A percentile compares a stretch with the other conserved stretches of the same genome.
Evolutionary conservation across 2,329 filamentous ascomycete genomes (phyloP).

Genomic region (Sordariomycetes sp.): DNA sequence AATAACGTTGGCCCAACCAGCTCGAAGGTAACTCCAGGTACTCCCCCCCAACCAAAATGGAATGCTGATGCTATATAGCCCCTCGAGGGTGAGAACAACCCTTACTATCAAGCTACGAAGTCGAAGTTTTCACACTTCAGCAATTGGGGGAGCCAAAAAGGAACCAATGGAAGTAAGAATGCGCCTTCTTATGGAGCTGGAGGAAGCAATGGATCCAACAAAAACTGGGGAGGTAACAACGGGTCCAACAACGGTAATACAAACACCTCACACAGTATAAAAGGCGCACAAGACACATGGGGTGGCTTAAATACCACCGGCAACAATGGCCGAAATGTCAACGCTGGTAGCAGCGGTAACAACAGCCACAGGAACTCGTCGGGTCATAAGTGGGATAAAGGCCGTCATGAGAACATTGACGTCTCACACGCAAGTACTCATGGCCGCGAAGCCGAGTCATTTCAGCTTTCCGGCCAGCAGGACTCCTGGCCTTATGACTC

Average conservation of each 20-base stretch:
- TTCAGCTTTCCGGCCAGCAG: too few relatives aligned
- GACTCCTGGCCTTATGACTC: too few relatives aligned
- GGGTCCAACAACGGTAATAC: too few relatives aligned
- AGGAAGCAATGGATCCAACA: background rate
- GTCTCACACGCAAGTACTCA: too few relatives aligned
- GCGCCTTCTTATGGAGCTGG: background rate
- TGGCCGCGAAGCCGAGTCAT: too few relatives aligned
- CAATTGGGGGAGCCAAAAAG: background rate
- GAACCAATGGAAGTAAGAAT: background rate
- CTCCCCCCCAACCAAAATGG: background rate
- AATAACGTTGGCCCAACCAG: conserved; percentile 1
- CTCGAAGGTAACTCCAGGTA: background rate
- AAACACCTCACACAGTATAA: too few relatives aligned
- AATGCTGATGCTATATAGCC: background rate
- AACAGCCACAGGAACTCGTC: conserved; percentile 3
- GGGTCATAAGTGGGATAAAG: conserved; percentile 1
- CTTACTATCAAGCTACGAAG: background rate
- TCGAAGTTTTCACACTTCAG: background rate
- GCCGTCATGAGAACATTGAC: background rate
- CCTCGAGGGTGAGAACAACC: background rate
- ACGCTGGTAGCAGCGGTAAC: background rate
- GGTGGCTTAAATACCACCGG: background rate
- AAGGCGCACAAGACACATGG: too few relatives aligned
- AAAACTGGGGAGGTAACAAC: background rate
- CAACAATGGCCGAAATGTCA: background rate